Percentiles rank a stretch among this genome's conserved stretches.
Evolutionary conservation across 1,139 yeast species (phyloP).

Genomic region (Zygosaccharomyces sapae): DNA sequence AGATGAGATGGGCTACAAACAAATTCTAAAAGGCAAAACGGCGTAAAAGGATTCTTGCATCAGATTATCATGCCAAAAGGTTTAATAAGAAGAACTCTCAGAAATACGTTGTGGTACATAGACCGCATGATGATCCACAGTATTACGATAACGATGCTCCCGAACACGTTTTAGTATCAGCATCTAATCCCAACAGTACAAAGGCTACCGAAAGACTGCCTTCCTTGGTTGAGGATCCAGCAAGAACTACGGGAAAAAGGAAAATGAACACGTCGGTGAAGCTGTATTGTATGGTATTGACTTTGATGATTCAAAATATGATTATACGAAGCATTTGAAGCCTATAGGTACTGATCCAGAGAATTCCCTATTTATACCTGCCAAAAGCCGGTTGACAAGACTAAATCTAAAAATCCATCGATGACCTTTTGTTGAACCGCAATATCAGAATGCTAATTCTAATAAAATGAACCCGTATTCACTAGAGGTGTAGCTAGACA

Average conservation of each 20-base stretch:
- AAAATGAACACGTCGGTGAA: constrained; percentile 51
- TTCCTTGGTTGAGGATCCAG: constrained; percentile 7
- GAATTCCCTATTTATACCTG: constrained; percentile 52
- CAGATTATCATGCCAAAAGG: constrained; percentile 37
- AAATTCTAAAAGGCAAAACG: background rate
- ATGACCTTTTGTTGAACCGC: constrained; percentile 35
- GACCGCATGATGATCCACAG: constrained; percentile 87
- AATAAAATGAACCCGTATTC: constrained; percentile 49
- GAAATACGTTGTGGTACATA: constrained; percentile 74
- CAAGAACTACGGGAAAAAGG: constrained; percentile 37
- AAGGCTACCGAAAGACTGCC: constrained; percentile 23
- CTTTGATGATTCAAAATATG: constrained; percentile 86
- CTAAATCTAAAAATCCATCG: constrained; percentile 39
- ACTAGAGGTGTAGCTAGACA: constrained; percentile 34
- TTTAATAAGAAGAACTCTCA: constrained; percentile 72
- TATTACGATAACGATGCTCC: constrained; percentile 81
- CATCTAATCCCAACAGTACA: constrained; percentile 42
- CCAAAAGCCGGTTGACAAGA: constrained; percentile 24
- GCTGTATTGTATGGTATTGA: constrained; percentile 88
- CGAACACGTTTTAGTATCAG: constrained; percentile 72
- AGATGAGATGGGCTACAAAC: constrained; percentile 6
- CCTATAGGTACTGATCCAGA: constrained; percentile 72
- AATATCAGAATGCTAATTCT: constrained; percentile 55
- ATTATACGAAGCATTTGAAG: constrained; percentile 91
- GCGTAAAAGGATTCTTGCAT: background rate